These are phyloP conservation scores for Kalaharituber pfeilii DNA, from an alignment of 2,329 filamentous ascomycete species.

Conservation along the genomic window DNA sequence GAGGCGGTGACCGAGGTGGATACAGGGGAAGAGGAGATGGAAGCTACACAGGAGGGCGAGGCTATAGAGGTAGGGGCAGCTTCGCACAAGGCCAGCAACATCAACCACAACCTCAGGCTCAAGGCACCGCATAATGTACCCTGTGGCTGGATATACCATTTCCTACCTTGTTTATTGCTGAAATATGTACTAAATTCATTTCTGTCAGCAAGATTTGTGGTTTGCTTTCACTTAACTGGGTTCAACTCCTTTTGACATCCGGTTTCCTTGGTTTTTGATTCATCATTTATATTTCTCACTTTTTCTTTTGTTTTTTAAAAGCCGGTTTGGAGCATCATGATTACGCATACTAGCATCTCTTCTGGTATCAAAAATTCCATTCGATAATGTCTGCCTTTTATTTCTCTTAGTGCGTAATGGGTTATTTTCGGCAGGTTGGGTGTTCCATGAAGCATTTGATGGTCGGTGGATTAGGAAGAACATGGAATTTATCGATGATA, in stretches of 20 bases:
- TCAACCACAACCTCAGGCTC: not conserved
- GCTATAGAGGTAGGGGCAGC: not conserved
- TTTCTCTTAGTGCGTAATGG: not conserved
- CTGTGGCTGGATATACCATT: no score
- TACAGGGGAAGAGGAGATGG: not conserved
- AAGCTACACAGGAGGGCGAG: not conserved
- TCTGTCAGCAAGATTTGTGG: not conserved
- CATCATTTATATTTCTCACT: not conserved
- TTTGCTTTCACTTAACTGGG: not conserved
- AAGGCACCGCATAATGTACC: no score
- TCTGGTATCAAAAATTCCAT: not conserved
- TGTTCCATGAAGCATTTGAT: slow-evolving; percentile 1
- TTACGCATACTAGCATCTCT: not conserved
- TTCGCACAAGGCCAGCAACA: not conserved
- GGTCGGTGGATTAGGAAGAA: no score
- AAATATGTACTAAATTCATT: no score
- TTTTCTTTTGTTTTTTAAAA: not conserved
- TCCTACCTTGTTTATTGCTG: no score
- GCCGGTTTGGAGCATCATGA: not conserved
- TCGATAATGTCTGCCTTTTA: not conserved
- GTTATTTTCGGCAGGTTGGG: not conserved
- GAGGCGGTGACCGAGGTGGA: slow-evolving; percentile 6
- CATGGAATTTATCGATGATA: no score
- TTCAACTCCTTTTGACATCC: not conserved
- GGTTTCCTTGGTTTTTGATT: not conserved